Percentiles rank a stretch among this genome's conserved stretches.
Evolutionary conservation across 75 land plant genomes (phyloP).

Genomic region (Picea sitchensis): DNA sequence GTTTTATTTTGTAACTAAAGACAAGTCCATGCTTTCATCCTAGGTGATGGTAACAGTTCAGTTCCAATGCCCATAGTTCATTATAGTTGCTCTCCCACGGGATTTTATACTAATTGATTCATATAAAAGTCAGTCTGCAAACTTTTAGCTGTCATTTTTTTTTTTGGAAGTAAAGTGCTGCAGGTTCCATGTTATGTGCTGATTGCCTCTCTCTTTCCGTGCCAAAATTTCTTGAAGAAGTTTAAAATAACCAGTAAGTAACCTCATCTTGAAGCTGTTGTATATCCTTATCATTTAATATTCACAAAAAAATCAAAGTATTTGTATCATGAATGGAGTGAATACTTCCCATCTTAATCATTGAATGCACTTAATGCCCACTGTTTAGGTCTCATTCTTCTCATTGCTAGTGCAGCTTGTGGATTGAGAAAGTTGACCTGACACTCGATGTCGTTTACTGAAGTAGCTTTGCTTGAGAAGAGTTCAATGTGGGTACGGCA

Average conservation of each 20-base stretch:
- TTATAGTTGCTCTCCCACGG: background rate
- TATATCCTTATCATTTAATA: background rate
- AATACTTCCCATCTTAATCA: background rate
- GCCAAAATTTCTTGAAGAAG: background rate
- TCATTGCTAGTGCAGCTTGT: constrained; percentile 2
- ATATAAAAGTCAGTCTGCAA: background rate
- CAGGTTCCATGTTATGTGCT: background rate
- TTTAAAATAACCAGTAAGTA: background rate
- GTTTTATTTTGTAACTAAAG: background rate
- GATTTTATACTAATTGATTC: background rate
- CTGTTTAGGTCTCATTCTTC: background rate
- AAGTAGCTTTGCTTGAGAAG: background rate
- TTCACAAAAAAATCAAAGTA: background rate
- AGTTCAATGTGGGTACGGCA: background rate
- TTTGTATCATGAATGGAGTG: background rate
- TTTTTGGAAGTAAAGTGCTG: background rate
- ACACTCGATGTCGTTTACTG: background rate
- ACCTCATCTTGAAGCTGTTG: background rate
- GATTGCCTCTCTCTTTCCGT: background rate
- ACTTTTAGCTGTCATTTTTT: background rate
- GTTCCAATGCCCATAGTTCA: background rate
- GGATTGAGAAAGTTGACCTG: constrained; percentile 5
- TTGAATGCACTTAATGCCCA: background rate
- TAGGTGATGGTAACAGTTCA: background rate
- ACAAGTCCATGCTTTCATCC: background rate